phyloP scores from a whole-genome alignment of 345 rosid genomes.

The Linum tenue region DNA sequence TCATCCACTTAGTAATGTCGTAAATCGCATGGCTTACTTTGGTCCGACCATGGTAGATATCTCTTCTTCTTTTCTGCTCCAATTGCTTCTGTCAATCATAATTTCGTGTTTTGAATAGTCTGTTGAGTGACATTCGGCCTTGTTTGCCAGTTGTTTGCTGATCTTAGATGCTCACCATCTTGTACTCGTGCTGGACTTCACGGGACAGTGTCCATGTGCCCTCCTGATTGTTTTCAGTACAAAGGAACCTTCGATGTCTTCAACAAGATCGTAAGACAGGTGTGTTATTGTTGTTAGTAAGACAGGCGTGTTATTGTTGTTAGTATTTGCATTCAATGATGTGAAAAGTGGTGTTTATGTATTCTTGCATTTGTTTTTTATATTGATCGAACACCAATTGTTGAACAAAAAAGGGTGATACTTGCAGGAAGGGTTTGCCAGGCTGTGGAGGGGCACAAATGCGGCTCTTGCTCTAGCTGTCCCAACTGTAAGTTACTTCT shows the following conservation, averaged over 20 bases:
- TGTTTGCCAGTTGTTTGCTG: constrained; percentile 73
- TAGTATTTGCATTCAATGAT: too few species aligned
- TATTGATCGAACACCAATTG: not conserved
- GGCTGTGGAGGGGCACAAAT: constrained; percentile 98
- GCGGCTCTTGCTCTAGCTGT: constrained; percentile 96
- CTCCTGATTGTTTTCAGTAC: constrained; percentile 97
- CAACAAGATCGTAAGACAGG: constrained; percentile 85
- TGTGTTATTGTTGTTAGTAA: constrained; percentile 19
- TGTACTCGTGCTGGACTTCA: constrained; percentile 94
- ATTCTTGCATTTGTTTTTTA: not conserved
- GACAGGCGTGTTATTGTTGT: constrained; percentile 50
- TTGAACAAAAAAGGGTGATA: constrained; percentile 4
- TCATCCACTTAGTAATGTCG: constrained; percentile 76
- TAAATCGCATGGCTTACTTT: constrained; percentile 74
- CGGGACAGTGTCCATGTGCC: constrained; percentile 94
- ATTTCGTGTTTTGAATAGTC: not conserved
- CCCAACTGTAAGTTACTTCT: constrained; percentile 52
- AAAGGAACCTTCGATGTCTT: constrained; percentile 92
- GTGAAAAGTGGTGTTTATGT: too few species aligned
- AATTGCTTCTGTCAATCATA: not conserved
- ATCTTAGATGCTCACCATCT: constrained; percentile 88
- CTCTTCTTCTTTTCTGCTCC: not conserved
- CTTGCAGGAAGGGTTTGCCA: constrained; percentile 69
- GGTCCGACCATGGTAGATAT: constrained; percentile 79
- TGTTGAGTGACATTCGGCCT: constrained; percentile 7